Evolutionary conservation across 2,329 filamentous ascomycete species (phyloP).

Genomic region (Cytospora chrysosperma): DNA sequence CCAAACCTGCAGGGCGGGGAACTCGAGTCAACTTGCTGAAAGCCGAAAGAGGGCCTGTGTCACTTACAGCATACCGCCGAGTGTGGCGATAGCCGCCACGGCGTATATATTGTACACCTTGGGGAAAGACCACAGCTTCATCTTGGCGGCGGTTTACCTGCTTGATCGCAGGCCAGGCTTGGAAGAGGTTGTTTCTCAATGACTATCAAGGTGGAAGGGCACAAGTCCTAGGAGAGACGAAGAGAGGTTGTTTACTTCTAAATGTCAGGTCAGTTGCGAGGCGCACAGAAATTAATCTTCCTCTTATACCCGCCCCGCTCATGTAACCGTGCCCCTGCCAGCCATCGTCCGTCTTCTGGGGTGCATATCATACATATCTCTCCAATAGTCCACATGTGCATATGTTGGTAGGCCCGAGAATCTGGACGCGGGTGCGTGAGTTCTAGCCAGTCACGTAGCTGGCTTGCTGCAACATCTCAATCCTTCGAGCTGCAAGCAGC

Average conservation of each 20-base stretch:
- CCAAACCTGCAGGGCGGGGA: slow-evolving; percentile 38
- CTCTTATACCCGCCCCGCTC: not conserved
- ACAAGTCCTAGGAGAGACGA: not conserved
- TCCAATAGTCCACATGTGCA: not conserved
- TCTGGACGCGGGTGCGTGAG: not conserved
- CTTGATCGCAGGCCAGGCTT: not conserved
- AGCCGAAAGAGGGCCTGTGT: not conserved
- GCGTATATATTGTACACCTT: slow-evolving; percentile 56
- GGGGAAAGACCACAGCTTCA: slow-evolving; percentile 35
- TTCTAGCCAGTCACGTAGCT: not conserved
- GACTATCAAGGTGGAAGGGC: not conserved
- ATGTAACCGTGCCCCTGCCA: not conserved
- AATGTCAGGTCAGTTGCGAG: not conserved
- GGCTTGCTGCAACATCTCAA: not conserved
- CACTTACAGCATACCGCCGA: slow-evolving; percentile 48
- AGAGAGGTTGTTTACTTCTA: not conserved
- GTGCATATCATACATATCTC: not conserved
- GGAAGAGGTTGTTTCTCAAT: not conserved
- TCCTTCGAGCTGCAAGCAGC: not conserved
- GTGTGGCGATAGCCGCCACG: slow-evolving; percentile 50
- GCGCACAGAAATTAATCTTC: not conserved
- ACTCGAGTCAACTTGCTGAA: not conserved
- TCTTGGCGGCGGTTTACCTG: not conserved
- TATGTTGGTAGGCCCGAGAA: not conserved
- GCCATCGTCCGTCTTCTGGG: not conserved